Evolutionary conservation across 768 basidiomycete genomes (phyloP).

Genomic region (Dacryopinax spathularia): DNA sequence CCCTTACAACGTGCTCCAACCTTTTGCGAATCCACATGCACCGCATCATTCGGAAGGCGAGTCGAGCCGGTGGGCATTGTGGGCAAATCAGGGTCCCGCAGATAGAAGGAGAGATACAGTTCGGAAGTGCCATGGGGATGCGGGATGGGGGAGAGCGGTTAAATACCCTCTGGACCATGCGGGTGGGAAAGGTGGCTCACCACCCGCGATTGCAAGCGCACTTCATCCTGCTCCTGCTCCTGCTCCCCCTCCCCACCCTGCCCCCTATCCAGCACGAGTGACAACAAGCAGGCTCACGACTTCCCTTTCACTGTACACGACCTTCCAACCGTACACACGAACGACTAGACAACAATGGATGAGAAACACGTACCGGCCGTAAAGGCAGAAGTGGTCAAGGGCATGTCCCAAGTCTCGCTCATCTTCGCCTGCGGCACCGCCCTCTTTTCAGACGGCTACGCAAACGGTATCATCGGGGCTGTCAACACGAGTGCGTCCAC

Average conservation of each 20-base stretch:
- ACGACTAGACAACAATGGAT: not conserved
- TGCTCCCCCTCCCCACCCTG: not conserved
- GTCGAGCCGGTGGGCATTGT: too few relatives aligned
- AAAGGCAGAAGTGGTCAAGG: constrained; percentile 1
- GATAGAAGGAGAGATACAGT: too few relatives aligned
- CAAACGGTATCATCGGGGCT: constrained; percentile 61
- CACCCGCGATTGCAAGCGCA: not conserved
- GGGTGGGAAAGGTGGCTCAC: not conserved
- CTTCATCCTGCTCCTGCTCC: too few relatives aligned
- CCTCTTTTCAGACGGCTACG: constrained; percentile 76
- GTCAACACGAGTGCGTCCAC: constrained; percentile 24
- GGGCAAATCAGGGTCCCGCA: too few relatives aligned
- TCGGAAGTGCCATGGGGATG: not conserved
- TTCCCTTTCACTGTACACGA: not conserved
- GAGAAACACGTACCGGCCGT: not conserved
- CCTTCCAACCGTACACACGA: not conserved
- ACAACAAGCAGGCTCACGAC: not conserved
- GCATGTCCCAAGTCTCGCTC: constrained; percentile 49
- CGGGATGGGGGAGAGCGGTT: not conserved
- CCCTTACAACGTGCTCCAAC: constrained; percentile 1
- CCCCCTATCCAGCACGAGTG: not conserved
- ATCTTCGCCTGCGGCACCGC: constrained; percentile 85
- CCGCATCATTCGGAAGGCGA: too few relatives aligned
- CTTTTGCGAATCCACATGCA: too few relatives aligned
- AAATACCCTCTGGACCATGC: not conserved